Evolutionary conservation across 805 yeast genomes (phyloP).

Genomic region (Pichia occidentalis): DNA sequence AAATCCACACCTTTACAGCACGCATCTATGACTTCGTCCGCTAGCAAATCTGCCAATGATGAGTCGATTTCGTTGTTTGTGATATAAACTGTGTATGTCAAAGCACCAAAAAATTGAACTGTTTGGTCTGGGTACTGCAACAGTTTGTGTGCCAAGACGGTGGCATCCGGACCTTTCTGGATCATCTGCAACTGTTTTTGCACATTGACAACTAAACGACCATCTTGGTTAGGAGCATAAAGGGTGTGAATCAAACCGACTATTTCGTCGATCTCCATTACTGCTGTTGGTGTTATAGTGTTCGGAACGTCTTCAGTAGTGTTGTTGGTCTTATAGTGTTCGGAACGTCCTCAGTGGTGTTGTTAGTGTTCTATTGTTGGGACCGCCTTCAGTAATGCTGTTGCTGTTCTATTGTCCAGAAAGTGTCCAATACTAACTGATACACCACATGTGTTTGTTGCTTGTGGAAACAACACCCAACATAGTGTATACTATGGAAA

Average conservation of each 20-base stretch:
- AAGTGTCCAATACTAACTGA: too few relatives aligned
- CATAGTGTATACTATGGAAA: too few relatives aligned
- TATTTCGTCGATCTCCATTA: slow-evolving; percentile 2
- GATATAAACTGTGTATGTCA: slow-evolving; percentile 56
- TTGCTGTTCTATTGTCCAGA: too few relatives aligned
- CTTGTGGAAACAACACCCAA: too few relatives aligned
- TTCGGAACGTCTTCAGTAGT: too few relatives aligned
- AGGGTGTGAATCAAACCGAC: slow-evolving; percentile 34
- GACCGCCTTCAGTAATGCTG: too few relatives aligned
- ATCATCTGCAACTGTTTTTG: slow-evolving; percentile 53
- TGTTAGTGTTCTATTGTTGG: too few relatives aligned
- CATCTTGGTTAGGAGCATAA: slow-evolving; percentile 35
- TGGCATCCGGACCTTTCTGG: slow-evolving; percentile 53
- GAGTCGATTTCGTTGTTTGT: slow-evolving; percentile 9
- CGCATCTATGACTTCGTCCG: slow-evolving; percentile 8
- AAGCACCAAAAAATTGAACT: slow-evolving; percentile 73
- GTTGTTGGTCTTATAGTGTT: too few relatives aligned
- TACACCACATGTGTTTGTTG: too few relatives aligned
- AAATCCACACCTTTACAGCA: slow-evolving; percentile 4
- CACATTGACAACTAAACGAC: slow-evolving; percentile 33
- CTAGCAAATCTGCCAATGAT: neutral
- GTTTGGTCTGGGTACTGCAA: slow-evolving; percentile 36
- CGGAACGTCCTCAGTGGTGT: too few relatives aligned
- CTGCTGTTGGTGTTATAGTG: too few relatives aligned
- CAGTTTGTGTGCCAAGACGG: slow-evolving; percentile 49